Evolutionary conservation across 2,329 filamentous ascomycete genomes (phyloP).

Genomic region (Cercospora zeina): DNA sequence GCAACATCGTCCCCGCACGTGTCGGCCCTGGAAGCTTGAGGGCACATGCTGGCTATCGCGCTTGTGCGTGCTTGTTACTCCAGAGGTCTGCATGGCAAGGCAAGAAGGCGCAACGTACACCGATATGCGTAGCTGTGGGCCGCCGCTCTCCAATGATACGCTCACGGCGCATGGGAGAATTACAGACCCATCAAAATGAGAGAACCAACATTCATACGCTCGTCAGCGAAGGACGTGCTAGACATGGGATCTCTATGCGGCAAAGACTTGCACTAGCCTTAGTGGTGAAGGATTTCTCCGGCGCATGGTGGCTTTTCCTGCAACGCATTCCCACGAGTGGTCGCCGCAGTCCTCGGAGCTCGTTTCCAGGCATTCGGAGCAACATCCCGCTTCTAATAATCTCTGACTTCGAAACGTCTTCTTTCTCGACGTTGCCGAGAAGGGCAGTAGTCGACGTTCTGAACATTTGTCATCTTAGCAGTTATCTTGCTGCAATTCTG

Average conservation of each 20-base stretch:
- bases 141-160: background rate
- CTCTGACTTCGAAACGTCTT: background rate
- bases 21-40: conserved; percentile 1
- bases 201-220: background rate
- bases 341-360: background rate
- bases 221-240: background rate
- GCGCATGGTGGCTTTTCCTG: conserved; percentile 7
- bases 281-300: conserved; percentile 4
- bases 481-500: background rate
- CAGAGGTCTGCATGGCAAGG: background rate
- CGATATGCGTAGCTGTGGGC: background rate
- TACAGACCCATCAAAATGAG: background rate
- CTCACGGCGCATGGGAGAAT: background rate
- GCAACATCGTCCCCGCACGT: conserved; percentile 6
- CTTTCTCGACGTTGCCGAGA: background rate
- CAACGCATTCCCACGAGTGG: background rate
- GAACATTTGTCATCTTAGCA: background rate
- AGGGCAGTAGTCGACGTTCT: background rate
- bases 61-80: background rate
- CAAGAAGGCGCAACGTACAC: background rate
- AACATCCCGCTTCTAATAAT: background rate
- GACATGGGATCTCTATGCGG: conserved; percentile 1
- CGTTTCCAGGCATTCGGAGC: conserved; percentile 3
- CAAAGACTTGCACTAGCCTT: conserved; percentile 1
- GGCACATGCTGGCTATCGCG: background rate